Conservation (phyloP, 208 protist genomes). For the Acanthamoeba polyphaga region DNA sequence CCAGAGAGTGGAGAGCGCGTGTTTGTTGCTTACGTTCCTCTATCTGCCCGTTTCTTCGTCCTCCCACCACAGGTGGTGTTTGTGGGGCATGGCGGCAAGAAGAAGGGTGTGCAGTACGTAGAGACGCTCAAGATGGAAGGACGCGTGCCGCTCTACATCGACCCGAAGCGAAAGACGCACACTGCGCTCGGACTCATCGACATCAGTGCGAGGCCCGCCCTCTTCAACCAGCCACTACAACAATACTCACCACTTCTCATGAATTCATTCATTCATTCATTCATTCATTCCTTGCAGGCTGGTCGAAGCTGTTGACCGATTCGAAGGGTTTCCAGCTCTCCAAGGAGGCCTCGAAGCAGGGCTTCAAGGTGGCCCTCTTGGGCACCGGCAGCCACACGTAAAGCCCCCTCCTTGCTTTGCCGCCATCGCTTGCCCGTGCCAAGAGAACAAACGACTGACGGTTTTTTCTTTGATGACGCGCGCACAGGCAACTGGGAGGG, state of each 20-base stretch:
- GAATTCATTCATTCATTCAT: background rate
- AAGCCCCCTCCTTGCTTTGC: background rate
- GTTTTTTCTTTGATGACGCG: background rate
- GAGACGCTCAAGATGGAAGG: conserved; percentile 12
- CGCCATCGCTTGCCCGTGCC: background rate
- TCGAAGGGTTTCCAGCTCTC: conserved; percentile 10
- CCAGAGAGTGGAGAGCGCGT: too few relatives aligned
- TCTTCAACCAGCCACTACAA: background rate
- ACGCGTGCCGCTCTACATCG: conserved; percentile 3
- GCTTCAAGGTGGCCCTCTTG: background rate
- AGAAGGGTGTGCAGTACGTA: conserved; percentile 3
- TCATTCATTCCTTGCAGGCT: background rate
- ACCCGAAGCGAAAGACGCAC: conserved; percentile 22
- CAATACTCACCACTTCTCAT: background rate
- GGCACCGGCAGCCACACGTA: conserved; percentile 49
- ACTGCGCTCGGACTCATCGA: background rate
- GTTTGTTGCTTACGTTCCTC: background rate
- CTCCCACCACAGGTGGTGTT: conserved; percentile 1
- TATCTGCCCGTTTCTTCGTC: background rate
- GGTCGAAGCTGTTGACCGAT: background rate
- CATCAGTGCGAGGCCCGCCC: background rate
- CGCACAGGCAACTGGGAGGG: background rate
- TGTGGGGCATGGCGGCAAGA: background rate
- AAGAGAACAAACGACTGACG: background rate
- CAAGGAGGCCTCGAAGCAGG: conserved; percentile 17